Evolutionary conservation across 495 filamentous ascomycete genomes (phyloP).

Genomic region (Trichoderma parareesei): DNA sequence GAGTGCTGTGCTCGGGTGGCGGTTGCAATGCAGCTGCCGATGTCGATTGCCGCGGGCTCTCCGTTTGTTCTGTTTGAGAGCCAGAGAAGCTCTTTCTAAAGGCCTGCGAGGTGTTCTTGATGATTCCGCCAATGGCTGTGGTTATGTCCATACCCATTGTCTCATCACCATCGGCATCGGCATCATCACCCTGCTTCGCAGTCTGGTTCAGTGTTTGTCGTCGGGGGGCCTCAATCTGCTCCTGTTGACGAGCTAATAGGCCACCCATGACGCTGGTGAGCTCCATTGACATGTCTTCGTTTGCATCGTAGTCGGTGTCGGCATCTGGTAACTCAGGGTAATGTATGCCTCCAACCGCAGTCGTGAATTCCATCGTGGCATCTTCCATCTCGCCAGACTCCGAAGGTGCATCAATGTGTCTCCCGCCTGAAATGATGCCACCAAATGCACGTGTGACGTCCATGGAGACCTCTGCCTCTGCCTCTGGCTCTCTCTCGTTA

Average conservation of each 20-base stretch:
- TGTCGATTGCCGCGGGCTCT: slow-evolving; percentile 48
- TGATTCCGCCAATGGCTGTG: slow-evolving; percentile 48
- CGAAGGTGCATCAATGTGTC: slow-evolving; percentile 15
- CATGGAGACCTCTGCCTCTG: slow-evolving; percentile 75
- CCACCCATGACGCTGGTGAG: slow-evolving; percentile 67
- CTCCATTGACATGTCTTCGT: slow-evolving; percentile 77
- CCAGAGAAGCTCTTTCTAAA: slow-evolving; percentile 55
- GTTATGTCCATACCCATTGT: slow-evolving; percentile 55
- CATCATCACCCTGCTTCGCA: slow-evolving; percentile 30
- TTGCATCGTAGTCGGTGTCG: slow-evolving; percentile 22
- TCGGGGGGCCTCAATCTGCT: slow-evolving; percentile 18
- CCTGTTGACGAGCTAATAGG: slow-evolving; percentile 39
- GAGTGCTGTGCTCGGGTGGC: slow-evolving; percentile 29
- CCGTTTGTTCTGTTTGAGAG: slow-evolving; percentile 45
- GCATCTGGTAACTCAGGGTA: slow-evolving; percentile 18
- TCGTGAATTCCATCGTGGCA: slow-evolving; percentile 55
- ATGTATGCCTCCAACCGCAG: slow-evolving; percentile 51
- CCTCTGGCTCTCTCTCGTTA: slow-evolving; percentile 33
- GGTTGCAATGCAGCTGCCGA: slow-evolving; percentile 24
- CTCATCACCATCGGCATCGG: slow-evolving; percentile 22
- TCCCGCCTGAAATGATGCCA: slow-evolving; percentile 56
- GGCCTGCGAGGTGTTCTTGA: slow-evolving; percentile 33
- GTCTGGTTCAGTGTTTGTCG: slow-evolving; percentile 21
- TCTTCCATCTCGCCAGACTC: slow-evolving; percentile 32
- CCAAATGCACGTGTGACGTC: slow-evolving; percentile 79